Conservation (phyloP, 2,329 filamentous ascomycete species). For the Pseudogymnoascus sp. region DNA sequence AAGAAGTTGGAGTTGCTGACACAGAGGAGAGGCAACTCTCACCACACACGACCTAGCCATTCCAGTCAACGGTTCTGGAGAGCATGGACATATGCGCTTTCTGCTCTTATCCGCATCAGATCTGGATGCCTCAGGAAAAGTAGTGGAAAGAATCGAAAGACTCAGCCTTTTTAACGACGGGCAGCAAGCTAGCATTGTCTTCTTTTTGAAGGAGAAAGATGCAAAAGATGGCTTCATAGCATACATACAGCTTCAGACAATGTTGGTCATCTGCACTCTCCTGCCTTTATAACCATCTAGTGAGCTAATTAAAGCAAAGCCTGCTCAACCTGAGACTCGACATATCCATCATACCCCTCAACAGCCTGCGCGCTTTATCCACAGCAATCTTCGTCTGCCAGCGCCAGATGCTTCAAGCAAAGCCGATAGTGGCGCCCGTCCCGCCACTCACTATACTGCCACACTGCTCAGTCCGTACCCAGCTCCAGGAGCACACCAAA, state of each 20-base stretch:
- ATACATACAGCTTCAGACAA: conserved; percentile 25
- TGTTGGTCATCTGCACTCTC: conserved; percentile 14
- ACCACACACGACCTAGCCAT: conserved; percentile 25
- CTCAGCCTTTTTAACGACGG: conserved; percentile 26
- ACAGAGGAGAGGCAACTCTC: conserved; percentile 19
- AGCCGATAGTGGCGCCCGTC: neutral
- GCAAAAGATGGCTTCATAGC: conserved; percentile 18
- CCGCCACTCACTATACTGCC: conserved; percentile 21
- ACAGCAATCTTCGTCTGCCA: conserved; percentile 22
- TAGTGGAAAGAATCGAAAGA: conserved; percentile 24
- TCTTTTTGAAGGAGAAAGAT: conserved; percentile 22
- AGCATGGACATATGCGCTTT: conserved; percentile 17
- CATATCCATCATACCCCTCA: conserved; percentile 25
- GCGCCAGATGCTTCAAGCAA: conserved; percentile 16
- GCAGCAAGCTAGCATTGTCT: conserved; percentile 25
- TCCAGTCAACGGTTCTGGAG: conserved; percentile 14
- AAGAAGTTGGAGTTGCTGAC: neutral
- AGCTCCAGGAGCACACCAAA: conserved; percentile 24
- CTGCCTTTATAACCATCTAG: neutral
- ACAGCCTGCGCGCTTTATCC: conserved; percentile 17
- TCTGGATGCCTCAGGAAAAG: conserved; percentile 7
- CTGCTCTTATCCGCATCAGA: conserved; percentile 24
- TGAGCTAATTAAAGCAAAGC: conserved; percentile 16
- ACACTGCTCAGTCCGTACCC: conserved; percentile 21
- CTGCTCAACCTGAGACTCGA: conserved; percentile 20